phyloP scores from a whole-genome alignment of 2,329 filamentous ascomycete species.

The Furcasterigmium sp. region DNA sequence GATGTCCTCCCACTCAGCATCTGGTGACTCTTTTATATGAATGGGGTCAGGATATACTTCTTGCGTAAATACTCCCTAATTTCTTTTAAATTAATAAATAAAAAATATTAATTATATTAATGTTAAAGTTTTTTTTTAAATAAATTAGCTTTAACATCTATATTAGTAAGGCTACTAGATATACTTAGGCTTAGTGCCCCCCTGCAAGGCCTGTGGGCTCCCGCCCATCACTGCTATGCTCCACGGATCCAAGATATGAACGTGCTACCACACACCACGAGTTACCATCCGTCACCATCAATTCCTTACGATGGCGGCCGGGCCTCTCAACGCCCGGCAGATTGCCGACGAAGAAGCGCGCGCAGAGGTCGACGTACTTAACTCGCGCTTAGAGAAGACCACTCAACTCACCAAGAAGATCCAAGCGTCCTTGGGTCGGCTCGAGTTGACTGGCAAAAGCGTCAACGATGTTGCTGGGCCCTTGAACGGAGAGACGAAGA shows the following conservation, averaged over 20 bases:
- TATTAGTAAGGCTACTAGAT: too few species aligned
- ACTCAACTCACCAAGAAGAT: conserved; percentile 93
- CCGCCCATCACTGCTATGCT: too few species aligned
- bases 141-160: neutral
- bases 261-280: too few species aligned
- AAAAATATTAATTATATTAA: neutral
- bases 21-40: too few species aligned
- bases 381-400: conserved; percentile 81
- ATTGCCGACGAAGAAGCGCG: conserved; percentile 61
- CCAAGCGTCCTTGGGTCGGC: conserved; percentile 73
- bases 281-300: too few species aligned
- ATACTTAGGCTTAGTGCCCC: too few species aligned
- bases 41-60: too few species aligned
- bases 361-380: conserved; percentile 65
- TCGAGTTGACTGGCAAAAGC: conserved; percentile 84
- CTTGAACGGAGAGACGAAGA: conserved; percentile 86
- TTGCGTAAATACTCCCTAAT: conserved; percentile 1
- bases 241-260: too few species aligned
- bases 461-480: conserved; percentile 90
- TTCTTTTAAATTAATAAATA: neutral
- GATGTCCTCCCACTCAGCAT: too few species aligned
- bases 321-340: conserved; percentile 38
- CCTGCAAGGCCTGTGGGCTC: too few species aligned
- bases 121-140: neutral
- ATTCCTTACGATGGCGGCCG: conserved; percentile 41